A percentile compares a stretch with the other conserved stretches of the same genome.
phyloP scores from a whole-genome alignment of 305 asterid species.

The Fraxinus ornus region DNA sequence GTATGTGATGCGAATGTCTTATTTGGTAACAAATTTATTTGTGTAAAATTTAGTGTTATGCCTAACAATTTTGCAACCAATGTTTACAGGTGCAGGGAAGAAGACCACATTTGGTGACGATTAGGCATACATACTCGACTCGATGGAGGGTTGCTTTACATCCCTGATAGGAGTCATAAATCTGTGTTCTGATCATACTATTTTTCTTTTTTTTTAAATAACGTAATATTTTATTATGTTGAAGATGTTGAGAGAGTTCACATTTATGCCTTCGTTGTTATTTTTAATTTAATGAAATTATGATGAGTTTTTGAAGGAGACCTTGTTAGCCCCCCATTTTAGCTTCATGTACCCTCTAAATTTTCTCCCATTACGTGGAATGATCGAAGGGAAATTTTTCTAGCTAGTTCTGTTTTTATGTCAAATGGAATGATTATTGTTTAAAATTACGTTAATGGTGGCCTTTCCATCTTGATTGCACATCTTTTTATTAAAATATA shows the following conservation, averaged over 20 bases:
- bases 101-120: constrained; percentile 45
- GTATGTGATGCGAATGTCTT: not conserved
- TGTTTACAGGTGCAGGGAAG: constrained; percentile 37
- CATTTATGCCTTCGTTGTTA: not conserved
- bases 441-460: not conserved
- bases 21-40: not conserved
- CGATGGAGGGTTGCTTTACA: not conserved
- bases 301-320: not conserved
- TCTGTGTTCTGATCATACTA: not conserved
- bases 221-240: not conserved
- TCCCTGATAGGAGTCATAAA: not conserved
- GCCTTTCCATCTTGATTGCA: not conserved
- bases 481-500: not conserved
- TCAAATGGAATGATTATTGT: not conserved
- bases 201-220: not conserved
- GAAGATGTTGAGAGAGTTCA: not conserved
- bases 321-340: not conserved
- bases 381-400: not conserved
- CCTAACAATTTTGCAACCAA: not conserved
- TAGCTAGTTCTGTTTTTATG: not conserved
- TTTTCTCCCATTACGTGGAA: not conserved
- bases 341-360: not conserved
- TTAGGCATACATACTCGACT: not conserved
- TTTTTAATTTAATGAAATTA: not conserved
- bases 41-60: not conserved